These are phyloP conservation scores for Hirschfeldia incana DNA, from an alignment of 345 rosid species.

Conservation along the genomic window DNA sequence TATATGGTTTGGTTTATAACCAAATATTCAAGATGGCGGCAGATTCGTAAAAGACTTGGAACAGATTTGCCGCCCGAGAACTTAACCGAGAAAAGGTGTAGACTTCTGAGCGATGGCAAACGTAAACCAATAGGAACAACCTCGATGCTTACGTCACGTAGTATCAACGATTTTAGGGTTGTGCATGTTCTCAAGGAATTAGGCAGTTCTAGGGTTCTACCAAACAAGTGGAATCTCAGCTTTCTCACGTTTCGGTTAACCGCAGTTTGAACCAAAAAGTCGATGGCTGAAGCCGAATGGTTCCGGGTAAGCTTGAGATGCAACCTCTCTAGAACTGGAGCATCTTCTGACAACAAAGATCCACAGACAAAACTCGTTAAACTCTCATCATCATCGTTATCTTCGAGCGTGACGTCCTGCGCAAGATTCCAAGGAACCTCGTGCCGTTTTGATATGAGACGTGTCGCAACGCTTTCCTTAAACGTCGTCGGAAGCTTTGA, in stretches of 20 bases:
- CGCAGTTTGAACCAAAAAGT: background rate
- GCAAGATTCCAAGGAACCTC: background rate
- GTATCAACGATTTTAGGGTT: slow-evolving; percentile 14
- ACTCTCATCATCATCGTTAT: background rate
- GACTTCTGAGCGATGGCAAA: slow-evolving; percentile 1
- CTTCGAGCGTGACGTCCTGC: background rate
- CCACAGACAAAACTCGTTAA: background rate
- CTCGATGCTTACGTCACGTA: background rate
- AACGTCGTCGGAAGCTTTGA: background rate
- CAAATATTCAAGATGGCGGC: background rate
- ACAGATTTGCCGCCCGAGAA: background rate
- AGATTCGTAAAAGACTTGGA: background rate
- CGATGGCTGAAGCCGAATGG: background rate
- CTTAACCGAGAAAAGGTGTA: background rate
- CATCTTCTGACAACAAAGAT: background rate
- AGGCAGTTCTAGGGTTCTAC: slow-evolving; percentile 7
- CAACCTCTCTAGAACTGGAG: background rate
- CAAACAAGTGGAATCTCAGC: background rate
- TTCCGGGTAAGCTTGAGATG: background rate
- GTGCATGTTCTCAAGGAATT: slow-evolving; percentile 14
- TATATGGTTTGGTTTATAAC: background rate
- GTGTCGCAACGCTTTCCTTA: background rate
- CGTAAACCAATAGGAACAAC: background rate
- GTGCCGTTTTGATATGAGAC: background rate
- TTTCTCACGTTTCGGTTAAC: background rate